Evolutionary conservation across 306 rosid species (phyloP), one percentile per base, ranked within the genome.

Genomic region (Trifolium pratense): DNA sequence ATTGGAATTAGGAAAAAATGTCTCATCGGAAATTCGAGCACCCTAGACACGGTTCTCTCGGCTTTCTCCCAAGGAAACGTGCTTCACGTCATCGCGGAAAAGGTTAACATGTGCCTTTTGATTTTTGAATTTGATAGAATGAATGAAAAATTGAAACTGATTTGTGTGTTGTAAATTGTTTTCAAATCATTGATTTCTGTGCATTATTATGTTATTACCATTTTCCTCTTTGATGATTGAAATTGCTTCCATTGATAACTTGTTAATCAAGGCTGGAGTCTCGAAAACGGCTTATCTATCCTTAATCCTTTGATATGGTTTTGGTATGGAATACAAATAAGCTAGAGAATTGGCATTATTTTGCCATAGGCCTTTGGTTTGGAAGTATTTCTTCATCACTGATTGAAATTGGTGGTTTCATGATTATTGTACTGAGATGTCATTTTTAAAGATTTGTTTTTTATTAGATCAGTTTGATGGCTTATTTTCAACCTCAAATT

Each of bases 341-440:
- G 95, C 91, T 73, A 31, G 98, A 92, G 98, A 87, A 84, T 92
- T 92, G 98, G 98, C 88, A 83, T 73, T 1, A 40, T 64, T 57
- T 26, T 87, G 94, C 89, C 96, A 90, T 88, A 88, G 98, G 98
- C 95, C 91, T 83, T 78, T 88, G 98, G 92, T 92, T 55, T 53
- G 96, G 96, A 74, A 74, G 72, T 82, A 67, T 83, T 92, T 86
- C 69, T 32, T 83, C 15, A 12, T 68, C 67, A 62, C 57, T 40
- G 3, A 0, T 1, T 17, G 84, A 75, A 79, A 21, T 45, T 75
- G 71, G 78, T 73, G 46, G 16, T 56, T 13, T 15, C 40, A 0
- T 15, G 42, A 59, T 31, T 15, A 1, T 7, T 31, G 42, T 13
- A 29, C 40, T 58, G 1, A 18, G 13, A 20, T 9, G 2, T 53